A percentile compares a stretch with the other conserved stretches of the same genome.
Conservation (phyloP, 23 red algal genomes). For the Gracilaria caudata region DNA sequence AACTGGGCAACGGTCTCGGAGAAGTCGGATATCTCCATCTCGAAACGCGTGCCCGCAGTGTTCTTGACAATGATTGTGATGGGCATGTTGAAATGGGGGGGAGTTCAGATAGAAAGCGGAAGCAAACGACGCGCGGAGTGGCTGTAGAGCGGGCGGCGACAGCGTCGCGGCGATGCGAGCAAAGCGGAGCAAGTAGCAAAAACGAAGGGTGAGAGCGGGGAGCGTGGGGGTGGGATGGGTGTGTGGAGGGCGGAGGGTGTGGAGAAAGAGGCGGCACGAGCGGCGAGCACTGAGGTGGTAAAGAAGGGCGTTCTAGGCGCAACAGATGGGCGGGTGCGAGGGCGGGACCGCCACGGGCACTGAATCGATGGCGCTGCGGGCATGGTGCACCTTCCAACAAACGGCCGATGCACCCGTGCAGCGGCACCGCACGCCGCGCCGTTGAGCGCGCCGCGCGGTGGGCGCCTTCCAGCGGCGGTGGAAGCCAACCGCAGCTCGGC, state of each 20-base stretch:
- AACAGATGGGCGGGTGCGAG: no score
- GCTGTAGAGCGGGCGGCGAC: not conserved
- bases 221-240: not conserved
- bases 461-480: not conserved
- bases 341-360: no score
- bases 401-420: not conserved
- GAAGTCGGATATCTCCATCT: conserved; percentile 75
- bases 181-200: not conserved
- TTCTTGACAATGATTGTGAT: conserved; percentile 85
- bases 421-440: not conserved
- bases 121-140: not conserved
- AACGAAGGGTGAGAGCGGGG: not conserved
- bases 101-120: not conserved
- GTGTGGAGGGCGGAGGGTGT: not conserved
- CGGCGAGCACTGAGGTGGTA: no score
- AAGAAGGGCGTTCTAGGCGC: no score
- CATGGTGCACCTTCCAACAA: conserved; percentile 37
- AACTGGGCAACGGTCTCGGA: conserved; percentile 84
- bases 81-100: no score
- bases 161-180: not conserved
- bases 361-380: not conserved
- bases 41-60: conserved; percentile 83
- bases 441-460: not conserved
- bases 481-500: conserved; percentile 13
- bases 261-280: not conserved